phyloP scores from a whole-genome alignment of 1,139 yeast species.

The Scheffersomyces lignicola region DNA sequence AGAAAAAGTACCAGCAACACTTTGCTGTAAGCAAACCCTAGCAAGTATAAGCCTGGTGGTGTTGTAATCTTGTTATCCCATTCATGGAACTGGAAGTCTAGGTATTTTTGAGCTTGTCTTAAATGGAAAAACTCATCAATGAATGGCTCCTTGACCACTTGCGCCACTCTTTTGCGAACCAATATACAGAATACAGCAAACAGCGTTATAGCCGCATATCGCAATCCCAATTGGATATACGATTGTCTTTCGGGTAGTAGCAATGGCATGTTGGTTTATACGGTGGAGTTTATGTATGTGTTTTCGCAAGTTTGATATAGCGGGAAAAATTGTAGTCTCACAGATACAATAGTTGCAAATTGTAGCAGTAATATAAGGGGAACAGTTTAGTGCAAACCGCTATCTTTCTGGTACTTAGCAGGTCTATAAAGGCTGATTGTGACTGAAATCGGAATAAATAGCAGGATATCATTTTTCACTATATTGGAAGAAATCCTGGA shows the following conservation, averaged over 20 bases:
- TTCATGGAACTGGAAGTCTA: conserved; percentile 53
- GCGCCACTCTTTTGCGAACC: conserved; percentile 17
- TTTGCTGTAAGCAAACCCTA: conserved; percentile 55
- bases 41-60: conserved; percentile 85
- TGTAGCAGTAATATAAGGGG: no score
- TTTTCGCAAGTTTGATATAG: no score
- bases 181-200: conserved; percentile 18
- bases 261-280: conserved; percentile 15
- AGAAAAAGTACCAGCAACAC: conserved; percentile 19
- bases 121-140: conserved; percentile 87
- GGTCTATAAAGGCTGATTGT: no score
- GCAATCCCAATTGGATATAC: conserved; percentile 4
- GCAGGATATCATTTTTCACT: no score
- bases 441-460: no score
- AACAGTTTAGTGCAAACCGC: no score
- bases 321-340: no score
- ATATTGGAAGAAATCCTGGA: no score
- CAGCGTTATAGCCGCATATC: conserved; percentile 7
- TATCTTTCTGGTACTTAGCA: no score
- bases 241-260: conserved; percentile 8
- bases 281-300: no score
- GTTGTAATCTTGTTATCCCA: conserved; percentile 96
- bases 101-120: conserved; percentile 71
- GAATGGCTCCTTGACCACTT: conserved; percentile 39
- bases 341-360: no score